Base-by-base conservation (phyloP, 306 rosid genomes). In the apple (Malus domestica) region DNA sequence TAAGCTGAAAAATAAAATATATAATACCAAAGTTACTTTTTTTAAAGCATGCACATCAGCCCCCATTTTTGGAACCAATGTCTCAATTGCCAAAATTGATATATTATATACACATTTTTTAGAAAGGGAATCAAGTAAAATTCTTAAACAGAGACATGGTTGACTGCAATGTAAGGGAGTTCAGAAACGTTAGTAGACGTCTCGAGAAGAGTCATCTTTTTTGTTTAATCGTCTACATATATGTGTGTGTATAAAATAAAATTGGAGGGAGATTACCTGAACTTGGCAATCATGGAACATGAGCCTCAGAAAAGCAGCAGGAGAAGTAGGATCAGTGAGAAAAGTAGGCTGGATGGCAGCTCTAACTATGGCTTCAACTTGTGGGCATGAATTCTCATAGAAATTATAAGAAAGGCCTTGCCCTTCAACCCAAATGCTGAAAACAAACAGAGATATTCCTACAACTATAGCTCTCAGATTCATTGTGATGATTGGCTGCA, bases 271-370 rank as follows among this genome's bases (percentile, higher is more conserved):
- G 63, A 68, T 49, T 5, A 49, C 85, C 78, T 75, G 80, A 66
- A 83, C 83, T 75, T 83, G 86, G 78, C 86, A 83, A 42, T 83
- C 86, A 70, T 79, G 83, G 75, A 83, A 83, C 80, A 79, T 33
- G 55, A 83, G 86, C 86, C 86, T 83, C 83, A 79, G 71, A 30
- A 79, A 71, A 79, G 86, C 83, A 10, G 83, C 78, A 67, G 86
- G 76, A 15, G 78, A 35, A 68, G 80, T 71, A n/a, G 72, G 54
- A 79, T 83, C 86, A 65, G 72, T 19, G 44, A 66, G 68, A 60
- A 79, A 75, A 54, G 71, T 71, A 5, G 78, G 78, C 3, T 42
- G 51, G 22, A 79, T 67, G 59, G 71, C 78, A 35, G 67, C 44
- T 59, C 76, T 58, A 25, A 79, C 63, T 29, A 83, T 70, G 33